Base-by-base conservation (phyloP, 2,329 filamentous ascomycete genomes). In the Macrophomina tecta region DNA sequence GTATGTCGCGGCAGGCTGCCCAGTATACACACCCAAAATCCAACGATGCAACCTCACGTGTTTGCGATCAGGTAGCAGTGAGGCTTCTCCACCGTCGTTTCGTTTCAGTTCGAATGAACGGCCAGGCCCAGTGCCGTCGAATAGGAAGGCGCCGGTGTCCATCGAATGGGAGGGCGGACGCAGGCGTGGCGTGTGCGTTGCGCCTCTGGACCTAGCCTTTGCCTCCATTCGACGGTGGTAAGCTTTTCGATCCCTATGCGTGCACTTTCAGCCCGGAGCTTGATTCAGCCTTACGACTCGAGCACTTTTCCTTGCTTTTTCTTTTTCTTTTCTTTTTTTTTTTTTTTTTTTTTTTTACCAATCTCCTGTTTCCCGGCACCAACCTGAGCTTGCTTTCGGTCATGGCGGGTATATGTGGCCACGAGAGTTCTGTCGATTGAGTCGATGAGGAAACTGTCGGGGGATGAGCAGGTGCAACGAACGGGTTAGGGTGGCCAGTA, bases 201-300 rank as follows among this genome's bases (percentile, higher is more conserved):
- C 23, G 23, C 3, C 23, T 23, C 23, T 23, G 23, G 23, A 3
- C 23, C 23, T 23, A 23, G 23, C 23, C 23, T 23, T 23, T 23
- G 23, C 23, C 23, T 23, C 23, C 16, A 12, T 48, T 7, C 38
- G 23, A 23, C 9, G 40, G 38, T 60, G 49, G 49, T 49, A 32
- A 55, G 34, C 52, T 40, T 11, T n/a, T 2, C 52, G 52, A 38
- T 55, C 40, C 56, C 48, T 23, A 23, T 61, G 40, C 40, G 28
- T 46, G 42, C 42, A 42, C 56, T 61, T 61, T 23, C 23, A 38
- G 18, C 5, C 32, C 49, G 42, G 42, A 62, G 58, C 45, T 62
- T 62, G 58, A 49, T 62, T 62, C 58, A 62, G 58, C 58, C 58
- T 18, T 62, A 62, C 56, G 6, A 34, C 32, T 23, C 23, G 23